Percentiles rank a stretch among this genome's conserved stretches.
phyloP scores from a whole-genome alignment of 345 rosid species.

The Ceriops decandra region DNA sequence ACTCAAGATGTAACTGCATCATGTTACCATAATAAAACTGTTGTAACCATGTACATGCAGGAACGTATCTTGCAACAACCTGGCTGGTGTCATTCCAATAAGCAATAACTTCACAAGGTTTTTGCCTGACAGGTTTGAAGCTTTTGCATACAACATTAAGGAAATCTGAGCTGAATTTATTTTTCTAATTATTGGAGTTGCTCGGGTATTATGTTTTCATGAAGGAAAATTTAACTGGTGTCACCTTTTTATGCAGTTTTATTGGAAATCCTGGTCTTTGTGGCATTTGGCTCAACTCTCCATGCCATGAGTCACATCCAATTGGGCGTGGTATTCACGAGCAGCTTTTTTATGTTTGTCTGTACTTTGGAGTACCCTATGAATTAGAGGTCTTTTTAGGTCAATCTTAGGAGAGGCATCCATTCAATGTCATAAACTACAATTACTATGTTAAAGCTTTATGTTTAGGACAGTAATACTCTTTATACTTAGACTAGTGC shows the following conservation, averaged over 20 bases:
- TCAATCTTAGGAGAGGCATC: not conserved
- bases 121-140: constrained; percentile 55
- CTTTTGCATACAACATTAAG: not conserved
- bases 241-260: constrained; percentile 42
- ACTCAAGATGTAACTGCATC: not conserved
- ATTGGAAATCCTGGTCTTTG: constrained; percentile 80
- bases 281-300: constrained; percentile 68
- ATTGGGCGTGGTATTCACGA: constrained; percentile 60
- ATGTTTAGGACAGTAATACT: not conserved
- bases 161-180: not conserved
- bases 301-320: constrained; percentile 53
- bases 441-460: not conserved
- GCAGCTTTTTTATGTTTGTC: not conserved
- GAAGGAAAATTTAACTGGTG: not conserved
- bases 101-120: constrained; percentile 78
- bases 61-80: constrained; percentile 76
- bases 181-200: not conserved
- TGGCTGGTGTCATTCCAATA: constrained; percentile 71
- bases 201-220: not conserved
- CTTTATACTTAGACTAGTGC: not conserved
- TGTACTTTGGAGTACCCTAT: not conserved
- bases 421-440: not conserved
- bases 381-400: not conserved
- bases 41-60: constrained; percentile 34
- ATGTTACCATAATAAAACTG: not conserved